Conservation (phyloP, 2,329 filamentous ascomycete species). For the Thyridium curvatum region DNA sequence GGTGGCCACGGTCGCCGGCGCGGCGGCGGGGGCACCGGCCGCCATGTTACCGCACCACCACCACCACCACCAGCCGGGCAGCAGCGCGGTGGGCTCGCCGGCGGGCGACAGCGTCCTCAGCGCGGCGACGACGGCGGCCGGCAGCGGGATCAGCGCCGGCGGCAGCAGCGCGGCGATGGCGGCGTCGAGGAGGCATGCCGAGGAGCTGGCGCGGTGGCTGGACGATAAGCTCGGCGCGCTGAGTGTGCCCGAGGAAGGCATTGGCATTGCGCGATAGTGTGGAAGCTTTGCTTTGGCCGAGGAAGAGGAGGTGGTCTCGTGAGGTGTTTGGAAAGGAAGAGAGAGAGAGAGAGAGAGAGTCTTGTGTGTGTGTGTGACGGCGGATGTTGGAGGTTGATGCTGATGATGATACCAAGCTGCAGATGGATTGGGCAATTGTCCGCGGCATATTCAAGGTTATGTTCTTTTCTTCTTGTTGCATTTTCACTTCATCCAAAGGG, state of each 20-base stretch:
- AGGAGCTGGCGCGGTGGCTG: conserved; percentile 53
- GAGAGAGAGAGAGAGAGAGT: too few species aligned
- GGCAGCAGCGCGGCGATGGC: conserved; percentile 39
- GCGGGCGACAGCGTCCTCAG: conserved; percentile 43
- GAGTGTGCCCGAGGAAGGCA: conserved; percentile 45
- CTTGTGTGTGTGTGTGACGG: too few species aligned
- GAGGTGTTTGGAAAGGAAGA: too few species aligned
- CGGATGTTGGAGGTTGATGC: background rate
- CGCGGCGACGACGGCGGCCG: conserved; percentile 36
- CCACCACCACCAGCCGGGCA: conserved; percentile 1
- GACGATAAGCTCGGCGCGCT: conserved; percentile 53
- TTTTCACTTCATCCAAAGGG: too few species aligned
- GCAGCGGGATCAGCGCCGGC: conserved; percentile 22
- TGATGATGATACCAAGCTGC: background rate
- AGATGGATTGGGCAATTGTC: background rate
- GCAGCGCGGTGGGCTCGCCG: conserved; percentile 21
- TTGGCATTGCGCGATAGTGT: conserved; percentile 21
- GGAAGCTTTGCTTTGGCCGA: background rate
- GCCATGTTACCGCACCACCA: conserved; percentile 5
- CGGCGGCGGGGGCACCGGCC: conserved; percentile 5
- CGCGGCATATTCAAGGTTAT: background rate
- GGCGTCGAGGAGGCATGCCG: conserved; percentile 47
- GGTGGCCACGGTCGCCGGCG: background rate
- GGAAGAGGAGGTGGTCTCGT: background rate
- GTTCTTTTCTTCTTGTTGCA: background rate